Conservation (phyloP, 192 early-diverging fungal species). For the Rhizophagus clarus region DNA sequence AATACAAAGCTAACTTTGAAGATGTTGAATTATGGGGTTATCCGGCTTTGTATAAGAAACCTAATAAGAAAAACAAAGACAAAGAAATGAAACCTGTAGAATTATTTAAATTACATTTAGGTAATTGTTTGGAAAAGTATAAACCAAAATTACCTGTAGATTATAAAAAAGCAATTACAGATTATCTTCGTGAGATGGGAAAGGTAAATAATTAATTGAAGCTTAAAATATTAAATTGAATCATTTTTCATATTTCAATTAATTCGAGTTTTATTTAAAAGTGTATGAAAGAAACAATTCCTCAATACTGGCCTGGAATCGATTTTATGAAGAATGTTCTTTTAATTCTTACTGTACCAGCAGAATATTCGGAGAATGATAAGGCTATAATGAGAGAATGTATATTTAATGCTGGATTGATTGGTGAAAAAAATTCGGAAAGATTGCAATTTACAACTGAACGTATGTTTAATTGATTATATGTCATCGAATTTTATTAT, state of each 20-base stretch:
- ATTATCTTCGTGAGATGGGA: neutral
- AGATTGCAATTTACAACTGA: neutral
- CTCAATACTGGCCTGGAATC: neutral
- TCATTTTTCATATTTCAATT: no score
- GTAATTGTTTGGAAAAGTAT: neutral
- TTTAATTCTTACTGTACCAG: neutral
- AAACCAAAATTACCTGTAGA: neutral
- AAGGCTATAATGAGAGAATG: conserved; percentile 58
- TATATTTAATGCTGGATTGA: conserved; percentile 50
- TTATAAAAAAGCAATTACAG: neutral
- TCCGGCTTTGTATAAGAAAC: neutral
- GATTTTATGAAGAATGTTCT: neutral
- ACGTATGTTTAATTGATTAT: neutral
- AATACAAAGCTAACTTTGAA: neutral
- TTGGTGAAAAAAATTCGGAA: conserved; percentile 25
- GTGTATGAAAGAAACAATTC: conserved; percentile 2
- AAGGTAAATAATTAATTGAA: neutral
- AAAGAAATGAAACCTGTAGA: neutral
- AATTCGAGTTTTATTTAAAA: neutral
- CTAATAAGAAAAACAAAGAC: no score
- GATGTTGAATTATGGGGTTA: neutral
- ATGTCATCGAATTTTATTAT: neutral
- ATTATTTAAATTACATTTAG: conserved; percentile 1
- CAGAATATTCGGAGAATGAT: conserved; percentile 31
- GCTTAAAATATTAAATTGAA: no score